phyloP scores from a whole-genome alignment of 345 rosid genomes.

The Firmiana major region DNA sequence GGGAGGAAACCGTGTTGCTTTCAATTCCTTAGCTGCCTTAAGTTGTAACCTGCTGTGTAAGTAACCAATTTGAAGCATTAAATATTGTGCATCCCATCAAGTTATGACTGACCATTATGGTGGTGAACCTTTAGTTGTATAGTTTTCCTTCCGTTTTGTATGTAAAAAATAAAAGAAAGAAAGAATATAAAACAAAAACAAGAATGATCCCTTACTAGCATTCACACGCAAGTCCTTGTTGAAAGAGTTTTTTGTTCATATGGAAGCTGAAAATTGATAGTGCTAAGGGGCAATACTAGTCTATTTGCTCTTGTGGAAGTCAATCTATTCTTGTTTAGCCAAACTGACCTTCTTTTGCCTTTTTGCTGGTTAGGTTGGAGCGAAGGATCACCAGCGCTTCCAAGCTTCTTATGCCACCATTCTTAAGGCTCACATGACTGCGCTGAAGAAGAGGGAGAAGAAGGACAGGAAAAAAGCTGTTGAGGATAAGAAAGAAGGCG shows the following conservation, averaged over 20 bases:
- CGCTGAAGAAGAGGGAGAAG: constrained; percentile 90
- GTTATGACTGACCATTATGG: not conserved
- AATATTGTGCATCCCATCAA: not conserved
- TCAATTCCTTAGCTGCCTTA: not conserved
- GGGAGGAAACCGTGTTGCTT: not conserved
- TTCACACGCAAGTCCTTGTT: not conserved
- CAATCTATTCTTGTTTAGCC: not conserved
- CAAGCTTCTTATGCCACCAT: constrained; percentile 93
- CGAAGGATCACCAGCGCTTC: constrained; percentile 86
- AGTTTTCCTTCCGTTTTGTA: not conserved
- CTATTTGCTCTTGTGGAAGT: not conserved
- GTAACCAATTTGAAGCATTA: not conserved
- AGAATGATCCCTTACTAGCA: not conserved
- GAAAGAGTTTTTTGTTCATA: not conserved
- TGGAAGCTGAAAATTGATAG: not conserved
- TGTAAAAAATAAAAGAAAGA: not conserved
- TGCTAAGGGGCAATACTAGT: not conserved
- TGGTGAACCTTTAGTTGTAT: not conserved
- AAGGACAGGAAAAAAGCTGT: constrained; percentile 79
- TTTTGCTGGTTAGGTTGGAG: constrained; percentile 59
- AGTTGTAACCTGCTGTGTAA: not conserved
- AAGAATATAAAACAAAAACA: not conserved
- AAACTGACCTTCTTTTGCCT: constrained; percentile 7
- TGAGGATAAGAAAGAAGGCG: constrained; percentile 49
- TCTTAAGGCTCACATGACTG: constrained; percentile 87